phyloP scores from a whole-genome alignment of 2,329 filamentous ascomycete species.

The Fusarium fujikuroi region DNA sequence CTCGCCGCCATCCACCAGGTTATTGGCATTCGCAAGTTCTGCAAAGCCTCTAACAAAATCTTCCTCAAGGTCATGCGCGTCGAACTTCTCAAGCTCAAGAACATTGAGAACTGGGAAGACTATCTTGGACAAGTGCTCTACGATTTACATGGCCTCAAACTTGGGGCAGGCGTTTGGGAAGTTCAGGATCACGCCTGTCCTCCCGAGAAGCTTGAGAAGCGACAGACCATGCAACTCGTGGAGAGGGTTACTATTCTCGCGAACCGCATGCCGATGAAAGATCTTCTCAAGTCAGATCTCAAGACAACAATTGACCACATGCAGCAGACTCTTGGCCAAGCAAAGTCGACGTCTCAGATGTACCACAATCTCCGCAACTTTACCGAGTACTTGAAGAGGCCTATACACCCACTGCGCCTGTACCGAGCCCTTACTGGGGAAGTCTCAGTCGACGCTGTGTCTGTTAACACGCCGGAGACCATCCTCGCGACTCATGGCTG shows the following conservation, averaged over 20 bases:
- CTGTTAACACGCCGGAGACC: slow-evolving; percentile 75
- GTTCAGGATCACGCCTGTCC: slow-evolving; percentile 84
- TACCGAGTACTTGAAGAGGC: slow-evolving; percentile 81
- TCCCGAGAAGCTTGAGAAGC: slow-evolving; percentile 79
- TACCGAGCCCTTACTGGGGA: slow-evolving; percentile 84
- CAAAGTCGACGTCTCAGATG: slow-evolving; percentile 82
- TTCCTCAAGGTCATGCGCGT: slow-evolving; percentile 90
- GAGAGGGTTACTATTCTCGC: slow-evolving; percentile 86
- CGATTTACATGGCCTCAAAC: slow-evolving; percentile 84
- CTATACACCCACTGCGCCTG: slow-evolving; percentile 83
- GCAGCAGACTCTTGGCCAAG: slow-evolving; percentile 83
- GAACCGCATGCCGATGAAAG: slow-evolving; percentile 86
- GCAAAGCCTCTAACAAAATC: slow-evolving; percentile 84
- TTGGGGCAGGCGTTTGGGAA: slow-evolving; percentile 73
- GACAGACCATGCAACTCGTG: slow-evolving; percentile 82
- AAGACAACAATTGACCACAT: slow-evolving; percentile 93
- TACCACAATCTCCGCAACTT: slow-evolving; percentile 89
- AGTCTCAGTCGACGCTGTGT: slow-evolving; percentile 76
- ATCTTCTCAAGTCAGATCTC: slow-evolving; percentile 89
- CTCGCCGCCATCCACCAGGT: slow-evolving; percentile 85
- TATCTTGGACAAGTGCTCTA: slow-evolving; percentile 88
- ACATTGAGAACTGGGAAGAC: slow-evolving; percentile 83
- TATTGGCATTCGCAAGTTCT: slow-evolving; percentile 84
- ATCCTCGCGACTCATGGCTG: slow-evolving; percentile 83
- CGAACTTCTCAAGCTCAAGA: slow-evolving; percentile 80